Evolutionary conservation across 768 basidiomycete species (phyloP).

Genomic region (Termitomyces titanicus): DNA sequence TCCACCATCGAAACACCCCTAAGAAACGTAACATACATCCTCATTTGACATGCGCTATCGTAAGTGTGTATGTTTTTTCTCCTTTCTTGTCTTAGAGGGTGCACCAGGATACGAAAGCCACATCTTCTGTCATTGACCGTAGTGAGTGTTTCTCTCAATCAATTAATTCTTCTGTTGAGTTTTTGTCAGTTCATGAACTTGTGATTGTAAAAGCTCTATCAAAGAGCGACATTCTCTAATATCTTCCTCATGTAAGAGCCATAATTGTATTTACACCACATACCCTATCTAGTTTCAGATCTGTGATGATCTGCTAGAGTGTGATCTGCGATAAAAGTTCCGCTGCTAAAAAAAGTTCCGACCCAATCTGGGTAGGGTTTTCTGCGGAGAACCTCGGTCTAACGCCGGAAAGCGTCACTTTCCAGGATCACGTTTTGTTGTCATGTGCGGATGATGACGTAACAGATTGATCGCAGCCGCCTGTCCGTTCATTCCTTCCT

Average conservation of each 20-base stretch:
- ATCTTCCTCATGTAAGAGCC: neutral
- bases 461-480: constrained; percentile 7
- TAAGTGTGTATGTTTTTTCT: constrained; percentile 25
- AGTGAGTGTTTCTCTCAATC: constrained; percentile 30
- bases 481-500: neutral
- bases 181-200: constrained; percentile 29
- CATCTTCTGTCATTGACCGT: constrained; percentile 41
- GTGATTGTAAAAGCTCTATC: constrained; percentile 32
- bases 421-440: too few relatives aligned
- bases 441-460: too few relatives aligned
- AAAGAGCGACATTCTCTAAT: constrained; percentile 24
- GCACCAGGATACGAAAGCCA: constrained; percentile 42
- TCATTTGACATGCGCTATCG: constrained; percentile 57
- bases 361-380: too few relatives aligned
- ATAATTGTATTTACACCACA: too few relatives aligned
- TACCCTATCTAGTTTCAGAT: too few relatives aligned
- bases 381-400: too few relatives aligned
- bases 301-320: too few relatives aligned
- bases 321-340: too few relatives aligned
- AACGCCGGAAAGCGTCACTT: too few relatives aligned
- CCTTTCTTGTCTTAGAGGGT: constrained; percentile 3
- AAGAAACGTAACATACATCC: constrained; percentile 45
- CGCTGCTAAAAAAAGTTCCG: too few relatives aligned
- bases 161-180: neutral
- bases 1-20: constrained; percentile 49